Evolutionary conservation across 2,329 filamentous ascomycete genomes (phyloP), one percentile per base, ranked within the genome.

Genomic region (Penicillium corylophilum): DNA sequence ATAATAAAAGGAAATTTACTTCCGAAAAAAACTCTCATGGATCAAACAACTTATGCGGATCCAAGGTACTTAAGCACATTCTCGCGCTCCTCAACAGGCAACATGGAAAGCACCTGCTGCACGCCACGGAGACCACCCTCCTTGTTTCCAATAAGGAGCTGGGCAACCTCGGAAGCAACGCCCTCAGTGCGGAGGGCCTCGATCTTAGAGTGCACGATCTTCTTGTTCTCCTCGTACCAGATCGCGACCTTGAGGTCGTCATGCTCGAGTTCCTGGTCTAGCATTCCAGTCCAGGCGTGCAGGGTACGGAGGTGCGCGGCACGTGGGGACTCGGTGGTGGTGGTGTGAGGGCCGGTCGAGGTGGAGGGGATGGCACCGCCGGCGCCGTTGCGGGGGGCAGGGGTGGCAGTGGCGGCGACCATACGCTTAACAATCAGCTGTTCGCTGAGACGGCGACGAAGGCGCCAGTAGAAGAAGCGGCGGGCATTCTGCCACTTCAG

Each of bases 391-490:
- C 60, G 62, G 46, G 68, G 66, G 46, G 60, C 55, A 73, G 42
- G 76, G 68, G 31, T 70, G 60, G 52, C 70, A 60, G 66, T 72
- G 60, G 54, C 79, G 60, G 68, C 71, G 61, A 68, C 79, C 83
- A 99, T 90, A 76, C 90, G 90, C 78, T 92, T 94, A 72, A 99
- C 82, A 64, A 99, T 90, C 74, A 95, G 90, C 78, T 99, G 94
- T 78, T 99, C 94, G 75, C 95, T 97, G 70, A 99, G 82, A 77
- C 94, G 86, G 71, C 94, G 89, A 74, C 95, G 92, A 57, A 96
- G 87, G 75, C 94, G 93, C 94, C 95, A 99, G 88, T 97, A 99
- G 82, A 99, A 97, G 89, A 94, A 97, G 69, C 93, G 88, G 60
- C 94, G 87, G 9, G 93, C 87, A 64, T 96, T 88, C 71, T 84